Percentiles rank a stretch among this genome's conserved stretches.
Conservation (phyloP, 345 rosid genomes). For the Brassica napus region Da-Ae NC_063450.1:45612001-45612500, state of each 20-base stretch:
- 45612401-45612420: conserved; percentile 28
- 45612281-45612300: neutral
- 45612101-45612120: conserved; percentile 23
- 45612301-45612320: conserved; percentile 21
- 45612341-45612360: neutral
- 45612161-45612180: neutral
- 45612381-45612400: conserved; percentile 16
- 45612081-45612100: conserved; percentile 13
- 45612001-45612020: conserved; percentile 14
- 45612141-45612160: conserved; percentile 29
- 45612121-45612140: conserved; percentile 12
- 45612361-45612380: conserved; percentile 21
- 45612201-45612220: neutral
- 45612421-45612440: conserved; percentile 12
- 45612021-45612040: conserved; percentile 24
- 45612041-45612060: conserved; percentile 5
- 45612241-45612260: neutral
- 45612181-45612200: neutral
- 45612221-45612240: neutral
- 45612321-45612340: conserved; percentile 6
- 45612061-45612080: too few species aligned
- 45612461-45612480: too few species aligned
- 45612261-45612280: neutral
- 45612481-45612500: too few species aligned
- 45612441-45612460: too few species aligned